phyloP scores from a whole-genome alignment of 495 filamentous ascomycete genomes.

The Aspergillus hancockii region DNA sequence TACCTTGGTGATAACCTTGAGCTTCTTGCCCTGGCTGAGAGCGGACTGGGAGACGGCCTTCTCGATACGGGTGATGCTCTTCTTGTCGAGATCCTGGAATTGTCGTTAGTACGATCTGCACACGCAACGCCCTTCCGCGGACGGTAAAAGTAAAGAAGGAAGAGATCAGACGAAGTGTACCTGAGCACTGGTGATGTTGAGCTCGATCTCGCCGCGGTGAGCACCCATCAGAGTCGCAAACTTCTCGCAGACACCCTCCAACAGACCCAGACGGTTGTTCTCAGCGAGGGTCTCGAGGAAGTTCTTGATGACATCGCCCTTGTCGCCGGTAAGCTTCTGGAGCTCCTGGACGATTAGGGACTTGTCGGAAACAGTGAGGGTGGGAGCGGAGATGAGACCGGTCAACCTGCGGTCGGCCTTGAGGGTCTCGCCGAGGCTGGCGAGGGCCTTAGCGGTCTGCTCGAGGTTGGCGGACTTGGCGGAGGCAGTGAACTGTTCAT shows the following conservation, averaged over 20 bases:
- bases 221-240: conserved; percentile 86
- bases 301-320: conserved; percentile 86
- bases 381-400: conserved; percentile 75
- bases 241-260: conserved; percentile 82
- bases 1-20: conserved; percentile 93
- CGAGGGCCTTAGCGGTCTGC: conserved; percentile 71
- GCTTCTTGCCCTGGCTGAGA: conserved; percentile 91
- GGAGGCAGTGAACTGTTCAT: conserved; percentile 84
- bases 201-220: conserved; percentile 86
- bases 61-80: conserved; percentile 81
- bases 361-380: conserved; percentile 76
- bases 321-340: conserved; percentile 73
- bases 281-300: conserved; percentile 86
- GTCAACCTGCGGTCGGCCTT: conserved; percentile 78
- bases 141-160: too few species aligned
- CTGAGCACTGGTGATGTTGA: conserved; percentile 84
- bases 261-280: conserved; percentile 88
- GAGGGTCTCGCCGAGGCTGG: conserved; percentile 67
- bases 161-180: conserved; percentile 48
- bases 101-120: background rate
- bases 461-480: conserved; percentile 85
- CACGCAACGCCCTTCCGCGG: background rate
- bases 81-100: conserved; percentile 80
- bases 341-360: conserved; percentile 79
- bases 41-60: conserved; percentile 83